Evolutionary conservation across 805 yeast genomes (phyloP), one percentile per base, ranked within the genome.

Genomic region (Candida rishiriensis): DNA sequence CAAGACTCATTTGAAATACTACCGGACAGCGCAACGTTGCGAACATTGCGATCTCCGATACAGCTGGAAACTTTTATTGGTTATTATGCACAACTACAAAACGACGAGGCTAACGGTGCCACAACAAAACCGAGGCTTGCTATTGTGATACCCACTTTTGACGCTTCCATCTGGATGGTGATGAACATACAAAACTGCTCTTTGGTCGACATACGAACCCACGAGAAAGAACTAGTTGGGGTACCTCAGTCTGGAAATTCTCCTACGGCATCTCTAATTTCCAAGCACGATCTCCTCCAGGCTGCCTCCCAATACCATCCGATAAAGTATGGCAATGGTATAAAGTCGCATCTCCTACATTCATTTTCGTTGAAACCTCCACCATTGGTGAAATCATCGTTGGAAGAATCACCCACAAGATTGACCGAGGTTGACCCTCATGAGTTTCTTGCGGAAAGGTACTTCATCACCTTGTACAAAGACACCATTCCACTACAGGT

Each of bases 381-480:
- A 13, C 11, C 5, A 3, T n/a, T 29, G 12, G 16, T 29, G 5
- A 14, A 26, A 28, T 13, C 34, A 12, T 35, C 29, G 7, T 37
- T 28, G 16, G 35, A 17, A 33, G 48, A 40, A 11, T 41, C 46
- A 7, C 48, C 54, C 7, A 32, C 55, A n/a, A 44, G 35, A 14
- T 45, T 55, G 16, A 37, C 47, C 16, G 39, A 40, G 15, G 42
- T 56, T 8, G 65, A 63, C 35, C 66, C 68, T 2, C 45, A 41
- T 4, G 49, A 55, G 36, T 64, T 59, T 36, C 40, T 64, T 3
- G 40, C 49, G 1, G 60, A 60, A 18, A 38, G 60, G 12, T 64
- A 64, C 41, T 57, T 52, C 29, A 45, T 59, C 1, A 51, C 56
- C 8, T 47, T 64, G 4, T 64, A 63, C 47, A 50, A 46, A 15